Base-by-base conservation (phyloP, 805 yeast genomes). In the Candida pseudoglaebosa region DNA sequence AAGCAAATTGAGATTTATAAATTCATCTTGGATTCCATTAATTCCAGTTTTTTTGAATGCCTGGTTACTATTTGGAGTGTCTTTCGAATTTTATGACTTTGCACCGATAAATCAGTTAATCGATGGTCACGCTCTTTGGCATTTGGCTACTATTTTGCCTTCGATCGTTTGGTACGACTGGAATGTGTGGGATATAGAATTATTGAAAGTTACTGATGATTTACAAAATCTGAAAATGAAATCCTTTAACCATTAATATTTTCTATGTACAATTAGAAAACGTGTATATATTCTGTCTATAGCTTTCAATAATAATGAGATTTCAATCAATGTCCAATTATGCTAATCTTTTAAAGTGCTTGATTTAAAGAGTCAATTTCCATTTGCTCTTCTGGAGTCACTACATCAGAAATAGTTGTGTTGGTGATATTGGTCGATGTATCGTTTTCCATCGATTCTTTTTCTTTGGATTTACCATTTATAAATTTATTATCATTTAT, bases 61-160 rank as follows among this genome's bases (percentile, higher is more conserved):
- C 6, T 62, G 64, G 60, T 47, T 68, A 17, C 28, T 62, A 4
- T 16, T 45, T 4, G 60, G 70, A 0, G 56, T 65, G 46, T 39
- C 51, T 10, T 56, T 67, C 24, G 73, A 68, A 37, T 30, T 65
- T 13, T 42, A 47, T 20, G 73, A 68, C 38, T 67, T 66, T 35
- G 52, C 48, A 17, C 73, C 73, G 1, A 37, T 54, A 37, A 40
- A 28, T 12, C 49, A 56, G 34, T 42, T 58, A 8, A 37, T 59
- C 3, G 99, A 93, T 62, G 95, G 96, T 0, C 99, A 93, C 61
- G 79, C 96, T 0, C 53, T 91, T 28, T 93, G 99, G 99, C 99
- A 93, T 57, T 71, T 84, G 19, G 77, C 86, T 15, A 93, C 99
- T 0, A 80, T 90, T 2, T 58, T 87, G 53, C 98, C 98, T 0